Evolutionary conservation across 176 grass and related monocot species (phyloP).

Genomic region (Oryza meyeriana): DNA sequence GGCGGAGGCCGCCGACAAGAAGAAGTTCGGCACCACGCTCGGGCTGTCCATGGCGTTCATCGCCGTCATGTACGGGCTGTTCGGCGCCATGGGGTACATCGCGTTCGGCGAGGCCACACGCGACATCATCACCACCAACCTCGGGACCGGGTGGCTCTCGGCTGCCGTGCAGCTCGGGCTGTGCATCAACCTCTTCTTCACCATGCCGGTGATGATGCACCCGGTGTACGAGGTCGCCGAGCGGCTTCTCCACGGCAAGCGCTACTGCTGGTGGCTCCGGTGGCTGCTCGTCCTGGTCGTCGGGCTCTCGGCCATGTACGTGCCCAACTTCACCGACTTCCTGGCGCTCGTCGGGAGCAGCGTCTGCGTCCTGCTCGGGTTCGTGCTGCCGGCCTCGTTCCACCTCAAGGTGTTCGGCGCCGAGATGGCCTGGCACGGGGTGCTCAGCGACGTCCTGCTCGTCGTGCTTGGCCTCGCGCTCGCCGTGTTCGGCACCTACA

Average conservation of each 20-base stretch:
- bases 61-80: constrained; percentile 72
- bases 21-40: constrained; percentile 65
- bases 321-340: constrained; percentile 94
- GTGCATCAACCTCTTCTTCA: constrained; percentile 98
- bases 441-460: constrained; percentile 44
- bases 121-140: constrained; percentile 98
- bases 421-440: constrained; percentile 53
- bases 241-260: constrained; percentile 67
- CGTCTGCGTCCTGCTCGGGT: constrained; percentile 80
- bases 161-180: constrained; percentile 81
- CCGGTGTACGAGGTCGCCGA: constrained; percentile 96
- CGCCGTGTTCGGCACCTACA: constrained; percentile 80
- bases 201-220: constrained; percentile 99
- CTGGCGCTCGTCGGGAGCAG: constrained; percentile 88
- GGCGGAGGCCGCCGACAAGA: constrained; percentile 73
- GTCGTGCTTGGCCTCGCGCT: constrained; percentile 51
- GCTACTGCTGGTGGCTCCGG: constrained; percentile 82
- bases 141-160: constrained; percentile 71
- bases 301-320: constrained; percentile 53
- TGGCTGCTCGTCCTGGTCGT: constrained; percentile 67
- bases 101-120: constrained; percentile 76
- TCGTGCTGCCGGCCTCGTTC: constrained; percentile 80
- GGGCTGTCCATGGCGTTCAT: constrained; percentile 87
- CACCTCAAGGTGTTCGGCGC: constrained; percentile 84
- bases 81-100: constrained; percentile 78